phyloP scores from a whole-genome alignment of 192 early-diverging fungal genomes.

The Dissophora ornata region DNA sequence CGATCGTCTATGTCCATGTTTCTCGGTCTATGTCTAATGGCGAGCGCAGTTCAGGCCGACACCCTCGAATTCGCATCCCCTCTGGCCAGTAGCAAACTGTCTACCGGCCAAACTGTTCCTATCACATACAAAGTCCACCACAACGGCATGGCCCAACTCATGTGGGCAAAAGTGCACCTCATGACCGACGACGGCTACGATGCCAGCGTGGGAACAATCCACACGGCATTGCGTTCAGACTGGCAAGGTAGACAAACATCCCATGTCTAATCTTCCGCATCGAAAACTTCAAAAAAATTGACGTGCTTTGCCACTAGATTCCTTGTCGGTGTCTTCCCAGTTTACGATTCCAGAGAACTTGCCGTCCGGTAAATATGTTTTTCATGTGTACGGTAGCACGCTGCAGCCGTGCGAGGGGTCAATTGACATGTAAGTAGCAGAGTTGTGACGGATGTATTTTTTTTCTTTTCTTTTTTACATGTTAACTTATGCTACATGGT shows the following conservation, averaged over 20 bases:
- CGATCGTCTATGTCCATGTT: background rate
- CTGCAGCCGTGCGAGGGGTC: slow-evolving; percentile 34
- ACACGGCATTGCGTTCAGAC: slow-evolving; percentile 1
- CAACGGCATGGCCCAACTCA: slow-evolving; percentile 30
- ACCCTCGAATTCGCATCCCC: slow-evolving; percentile 28
- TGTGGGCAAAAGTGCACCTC: slow-evolving; percentile 36
- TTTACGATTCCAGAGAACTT: slow-evolving; percentile 17
- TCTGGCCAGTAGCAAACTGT: slow-evolving; percentile 11
- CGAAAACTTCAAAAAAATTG: slow-evolving; percentile 8
- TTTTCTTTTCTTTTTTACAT: too few relatives aligned
- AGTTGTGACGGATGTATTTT: too few relatives aligned
- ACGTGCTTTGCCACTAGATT: slow-evolving; percentile 31
- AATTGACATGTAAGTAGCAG: slow-evolving; percentile 27
- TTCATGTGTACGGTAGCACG: slow-evolving; percentile 41
- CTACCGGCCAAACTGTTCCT: slow-evolving; percentile 6
- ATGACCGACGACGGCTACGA: slow-evolving; percentile 39
- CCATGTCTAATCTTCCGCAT: too few relatives aligned
- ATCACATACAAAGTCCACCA: slow-evolving; percentile 34
- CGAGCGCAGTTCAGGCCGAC: slow-evolving; percentile 13
- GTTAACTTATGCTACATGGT: too few relatives aligned
- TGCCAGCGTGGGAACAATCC: slow-evolving; percentile 28
- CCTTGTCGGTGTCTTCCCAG: background rate
- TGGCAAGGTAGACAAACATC: too few relatives aligned
- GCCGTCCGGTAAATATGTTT: slow-evolving; percentile 21
- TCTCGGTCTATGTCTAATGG: slow-evolving; percentile 14